phyloP scores from a whole-genome alignment of 495 filamentous ascomycete genomes.

The Neurospora sp. region DNA sequence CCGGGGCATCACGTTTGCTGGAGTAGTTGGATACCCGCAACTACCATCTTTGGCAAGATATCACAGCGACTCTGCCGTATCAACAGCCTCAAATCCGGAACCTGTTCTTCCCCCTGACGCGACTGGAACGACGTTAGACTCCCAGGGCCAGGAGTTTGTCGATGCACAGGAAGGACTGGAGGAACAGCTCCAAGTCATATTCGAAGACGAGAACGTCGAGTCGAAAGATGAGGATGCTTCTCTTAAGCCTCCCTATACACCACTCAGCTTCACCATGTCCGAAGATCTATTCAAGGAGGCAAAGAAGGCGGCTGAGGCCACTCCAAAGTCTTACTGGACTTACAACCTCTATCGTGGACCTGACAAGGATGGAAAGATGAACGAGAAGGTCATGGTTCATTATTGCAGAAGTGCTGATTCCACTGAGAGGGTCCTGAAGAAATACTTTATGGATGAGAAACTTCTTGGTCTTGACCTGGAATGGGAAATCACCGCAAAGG shows the following conservation, averaged over 20 bases:
- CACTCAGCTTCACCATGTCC: slow-evolving; percentile 35
- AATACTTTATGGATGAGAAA: slow-evolving; percentile 58
- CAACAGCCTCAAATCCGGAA: background rate
- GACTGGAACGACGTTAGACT: background rate
- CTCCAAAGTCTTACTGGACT: slow-evolving; percentile 51
- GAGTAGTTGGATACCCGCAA: slow-evolving; percentile 10
- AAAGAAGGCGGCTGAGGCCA: slow-evolving; percentile 27
- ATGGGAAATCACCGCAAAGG: slow-evolving; percentile 51
- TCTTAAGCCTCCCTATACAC: slow-evolving; percentile 22
- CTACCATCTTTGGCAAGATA: slow-evolving; percentile 4
- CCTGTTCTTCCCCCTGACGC: background rate
- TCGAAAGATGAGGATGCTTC: slow-evolving; percentile 5
- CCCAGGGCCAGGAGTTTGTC: background rate
- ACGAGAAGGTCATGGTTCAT: slow-evolving; percentile 50
- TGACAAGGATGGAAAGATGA: slow-evolving; percentile 17
- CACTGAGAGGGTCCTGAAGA: slow-evolving; percentile 52
- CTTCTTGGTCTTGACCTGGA: slow-evolving; percentile 81
- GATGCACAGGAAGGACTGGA: background rate
- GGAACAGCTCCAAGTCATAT: background rate
- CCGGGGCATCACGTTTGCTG: slow-evolving; percentile 30
- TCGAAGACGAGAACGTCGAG: background rate
- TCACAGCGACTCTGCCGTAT: slow-evolving; percentile 1
- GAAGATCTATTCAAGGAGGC: slow-evolving; percentile 34
- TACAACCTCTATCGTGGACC: slow-evolving; percentile 51
- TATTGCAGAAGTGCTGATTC: slow-evolving; percentile 61